These are phyloP conservation scores for Epicoccum sorghinum DNA, from an alignment of 2,329 filamentous ascomycete genomes.

Conservation along the genomic window DNA sequence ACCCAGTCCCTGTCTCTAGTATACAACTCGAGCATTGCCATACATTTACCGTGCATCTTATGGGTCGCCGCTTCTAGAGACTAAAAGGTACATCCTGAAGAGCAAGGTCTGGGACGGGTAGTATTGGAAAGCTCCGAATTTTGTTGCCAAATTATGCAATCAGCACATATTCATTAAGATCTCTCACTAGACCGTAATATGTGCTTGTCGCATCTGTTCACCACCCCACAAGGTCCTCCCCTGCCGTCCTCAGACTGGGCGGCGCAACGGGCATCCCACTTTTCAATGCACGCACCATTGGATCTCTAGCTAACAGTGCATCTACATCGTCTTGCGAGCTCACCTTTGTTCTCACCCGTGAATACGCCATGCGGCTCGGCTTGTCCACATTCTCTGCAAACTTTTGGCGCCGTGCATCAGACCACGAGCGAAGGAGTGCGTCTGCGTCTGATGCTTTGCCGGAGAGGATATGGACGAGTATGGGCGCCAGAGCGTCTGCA, in stretches of 20 bases:
- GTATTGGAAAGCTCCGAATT: too few relatives aligned
- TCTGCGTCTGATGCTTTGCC: constrained; percentile 22
- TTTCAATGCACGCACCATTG: constrained; percentile 37
- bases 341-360: constrained; percentile 32
- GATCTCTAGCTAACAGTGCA: constrained; percentile 32
- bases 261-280: constrained; percentile 41
- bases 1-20: too few relatives aligned
- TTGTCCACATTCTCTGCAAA: constrained; percentile 46
- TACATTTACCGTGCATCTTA: too few relatives aligned
- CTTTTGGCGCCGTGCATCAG: constrained; percentile 39
- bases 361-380: constrained; percentile 37
- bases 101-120: too few relatives aligned
- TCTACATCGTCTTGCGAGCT: constrained; percentile 35
- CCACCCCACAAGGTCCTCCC: constrained; percentile 37
- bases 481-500: constrained; percentile 36
- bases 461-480: constrained; percentile 34
- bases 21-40: too few relatives aligned
- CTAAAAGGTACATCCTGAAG: too few relatives aligned
- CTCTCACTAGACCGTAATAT: too few relatives aligned
- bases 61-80: too few relatives aligned
- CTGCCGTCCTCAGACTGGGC: constrained; percentile 34
- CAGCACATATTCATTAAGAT: too few relatives aligned
- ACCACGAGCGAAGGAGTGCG: constrained; percentile 44
- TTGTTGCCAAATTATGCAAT: too few relatives aligned
- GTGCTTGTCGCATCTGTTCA: constrained; percentile 2